Base-by-base conservation (phyloP, 2,329 filamentous ascomycete genomes). In the Westerdykella sp. region DNA sequence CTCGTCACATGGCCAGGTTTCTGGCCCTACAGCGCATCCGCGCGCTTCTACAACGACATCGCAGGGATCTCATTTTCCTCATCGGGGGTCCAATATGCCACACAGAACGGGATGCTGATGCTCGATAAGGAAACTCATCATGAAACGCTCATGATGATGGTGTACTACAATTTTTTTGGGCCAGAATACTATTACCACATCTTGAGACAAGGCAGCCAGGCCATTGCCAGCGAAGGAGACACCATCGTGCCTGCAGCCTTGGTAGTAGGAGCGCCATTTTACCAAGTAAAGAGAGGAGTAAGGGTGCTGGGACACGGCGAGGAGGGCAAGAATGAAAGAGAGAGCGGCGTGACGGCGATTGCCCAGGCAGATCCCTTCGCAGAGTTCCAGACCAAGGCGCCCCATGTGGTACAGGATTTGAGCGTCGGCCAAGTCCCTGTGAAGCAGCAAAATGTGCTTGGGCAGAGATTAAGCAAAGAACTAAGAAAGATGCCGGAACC, bases 1-100 rank as follows among this genome's bases (percentile, higher is more conserved):
- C 62, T 80, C 41, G 67, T 81, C 13, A 71, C 73, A 13, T 81
- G 76, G 76, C 77, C 78, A 13, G 78, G 81, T 54, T 77, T 71
- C 53, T 77, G 72, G 70, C 63, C 65, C 21, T 59, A 67, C 4
- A 70, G 69, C 0, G 59, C 64, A 3, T 72, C 71, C 1, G 66
- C 67, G 0, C 55, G 62, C 35, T 74, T 71, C 55, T 77, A 73
- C 54, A 56, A 69, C 23, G 25, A 28, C 25, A 69, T 77, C 36
- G 62, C 70, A 10, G 62, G 57, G 35, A 57, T 66, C 13, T 65
- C 69, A 2, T 46, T 51, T 34, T 50, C 62, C 2, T 47, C 67
- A 12, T 49, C 51, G 11, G 45, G 52, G 1, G 50, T 59, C 16
- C 59, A 63, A 15, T 40, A 64, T 21, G 69, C 68, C 14, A 72